Conservation (phyloP, 257 asterid species). For the Plantago elongata region DNA sequence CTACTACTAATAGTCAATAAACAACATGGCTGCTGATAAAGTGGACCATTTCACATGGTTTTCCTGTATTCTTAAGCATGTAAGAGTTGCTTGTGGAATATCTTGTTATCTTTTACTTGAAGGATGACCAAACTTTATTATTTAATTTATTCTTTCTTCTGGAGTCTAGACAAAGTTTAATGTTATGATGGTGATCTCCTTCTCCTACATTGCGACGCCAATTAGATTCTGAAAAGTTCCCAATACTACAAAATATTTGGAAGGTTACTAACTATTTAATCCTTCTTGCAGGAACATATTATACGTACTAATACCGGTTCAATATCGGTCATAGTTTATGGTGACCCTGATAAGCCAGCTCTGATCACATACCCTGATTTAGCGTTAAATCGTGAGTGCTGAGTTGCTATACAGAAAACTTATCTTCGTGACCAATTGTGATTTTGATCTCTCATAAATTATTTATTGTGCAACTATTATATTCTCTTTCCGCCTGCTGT, state of each 20-base stretch:
- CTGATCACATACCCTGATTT: conserved; percentile 91
- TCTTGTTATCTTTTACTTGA: conserved; percentile 33
- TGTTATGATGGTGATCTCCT: conserved; percentile 16
- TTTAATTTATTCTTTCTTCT: conserved; percentile 20
- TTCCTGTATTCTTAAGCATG: no score
- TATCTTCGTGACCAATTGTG: conserved; percentile 5
- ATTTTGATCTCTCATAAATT: background rate
- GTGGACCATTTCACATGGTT: conserved; percentile 32
- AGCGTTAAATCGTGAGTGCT: conserved; percentile 83
- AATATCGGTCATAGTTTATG: conserved; percentile 79
- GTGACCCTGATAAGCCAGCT: conserved; percentile 91
- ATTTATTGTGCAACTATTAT: background rate
- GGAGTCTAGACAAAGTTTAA: conserved; percentile 10
- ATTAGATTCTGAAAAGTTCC: background rate
- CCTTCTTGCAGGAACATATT: conserved; percentile 68
- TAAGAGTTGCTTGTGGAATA: conserved; percentile 2
- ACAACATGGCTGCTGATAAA: conserved; percentile 21
- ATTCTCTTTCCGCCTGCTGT: conserved; percentile 10
- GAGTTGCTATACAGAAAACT: conserved; percentile 3
- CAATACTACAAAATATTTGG: conserved; percentile 9
- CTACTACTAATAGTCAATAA: conserved; percentile 15
- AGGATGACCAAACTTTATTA: conserved; percentile 24
- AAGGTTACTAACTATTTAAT: conserved; percentile 19
- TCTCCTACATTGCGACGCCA: background rate
- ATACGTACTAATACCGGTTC: conserved; percentile 69